These are phyloP conservation scores for Lophiotrema nucula DNA, from an alignment of 495 filamentous ascomycete genomes.

Conservation along the genomic window DNA sequence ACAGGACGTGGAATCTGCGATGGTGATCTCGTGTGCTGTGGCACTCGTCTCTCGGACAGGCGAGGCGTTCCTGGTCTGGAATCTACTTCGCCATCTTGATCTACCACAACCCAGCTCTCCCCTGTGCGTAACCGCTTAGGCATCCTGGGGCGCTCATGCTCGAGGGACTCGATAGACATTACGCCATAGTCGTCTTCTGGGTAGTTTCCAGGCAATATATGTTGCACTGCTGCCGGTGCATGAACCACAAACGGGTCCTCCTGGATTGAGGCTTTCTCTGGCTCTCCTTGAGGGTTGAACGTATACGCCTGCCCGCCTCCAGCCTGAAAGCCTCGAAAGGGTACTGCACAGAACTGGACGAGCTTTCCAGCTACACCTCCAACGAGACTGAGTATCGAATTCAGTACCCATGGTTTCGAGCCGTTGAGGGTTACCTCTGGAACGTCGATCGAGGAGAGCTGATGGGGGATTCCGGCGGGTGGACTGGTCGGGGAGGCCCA, in stretches of 20 bases:
- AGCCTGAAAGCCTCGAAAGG: conserved; percentile 81
- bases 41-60: conserved; percentile 26
- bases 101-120: conserved; percentile 75
- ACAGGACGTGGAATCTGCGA: conserved; percentile 35
- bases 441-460: background rate
- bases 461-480: background rate
- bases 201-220: conserved; percentile 48
- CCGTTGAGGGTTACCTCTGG: conserved; percentile 7
- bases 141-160: conserved; percentile 40
- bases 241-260: conserved; percentile 28
- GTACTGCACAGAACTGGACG: conserved; percentile 74
- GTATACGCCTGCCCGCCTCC: conserved; percentile 74
- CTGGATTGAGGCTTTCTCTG: conserved; percentile 9
- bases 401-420: conserved; percentile 33
- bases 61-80: conserved; percentile 32
- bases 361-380: conserved; percentile 61
- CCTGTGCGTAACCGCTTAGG: conserved; percentile 56
- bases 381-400: conserved; percentile 54
- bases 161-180: conserved; percentile 33
- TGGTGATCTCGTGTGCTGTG: conserved; percentile 13
- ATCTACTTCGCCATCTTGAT: conserved; percentile 34
- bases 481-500: conserved; percentile 18
- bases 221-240: conserved; percentile 14
- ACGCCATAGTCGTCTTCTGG: conserved; percentile 42
- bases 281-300: conserved; percentile 16